Conservation (phyloP, 495 filamentous ascomycete genomes). For the Penicillium pancosmium region DNA sequence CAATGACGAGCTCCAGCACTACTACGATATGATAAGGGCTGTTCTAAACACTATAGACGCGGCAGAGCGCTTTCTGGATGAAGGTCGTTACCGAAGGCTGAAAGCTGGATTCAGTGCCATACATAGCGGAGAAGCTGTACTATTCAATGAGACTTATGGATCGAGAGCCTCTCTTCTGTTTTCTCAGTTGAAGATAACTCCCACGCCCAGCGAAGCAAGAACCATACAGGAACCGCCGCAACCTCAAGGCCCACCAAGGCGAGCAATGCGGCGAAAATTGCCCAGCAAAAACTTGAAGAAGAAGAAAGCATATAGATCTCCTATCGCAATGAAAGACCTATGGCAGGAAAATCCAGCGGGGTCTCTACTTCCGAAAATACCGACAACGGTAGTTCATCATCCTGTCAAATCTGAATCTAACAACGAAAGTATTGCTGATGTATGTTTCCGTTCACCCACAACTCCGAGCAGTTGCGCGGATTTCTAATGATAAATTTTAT, state of each 20-base stretch:
- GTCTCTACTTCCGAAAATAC: no score
- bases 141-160: background rate
- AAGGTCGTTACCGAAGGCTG: background rate
- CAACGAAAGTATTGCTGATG: no score
- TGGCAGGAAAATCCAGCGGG: no score
- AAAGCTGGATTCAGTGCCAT: background rate
- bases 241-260: background rate
- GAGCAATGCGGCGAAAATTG: no score
- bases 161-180: background rate
- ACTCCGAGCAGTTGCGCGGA: no score
- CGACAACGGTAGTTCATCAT: no score
- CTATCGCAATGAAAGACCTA: no score
- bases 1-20: conserved; percentile 1
- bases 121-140: background rate
- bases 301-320: no score
- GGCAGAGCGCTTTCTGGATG: background rate
- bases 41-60: background rate
- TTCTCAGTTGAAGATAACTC: background rate
- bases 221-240: background rate
- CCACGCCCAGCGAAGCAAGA: no score
- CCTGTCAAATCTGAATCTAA: no score
- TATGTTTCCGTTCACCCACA: no score
- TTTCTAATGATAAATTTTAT: background rate
- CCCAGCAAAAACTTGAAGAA: no score
- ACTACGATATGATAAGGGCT: background rate